Percentiles rank a stretch among this genome's conserved stretches.
These are phyloP conservation scores for Tanacetum coccineum DNA, from an alignment of 129 eudicot species.

Conservation along the genomic window DNA sequence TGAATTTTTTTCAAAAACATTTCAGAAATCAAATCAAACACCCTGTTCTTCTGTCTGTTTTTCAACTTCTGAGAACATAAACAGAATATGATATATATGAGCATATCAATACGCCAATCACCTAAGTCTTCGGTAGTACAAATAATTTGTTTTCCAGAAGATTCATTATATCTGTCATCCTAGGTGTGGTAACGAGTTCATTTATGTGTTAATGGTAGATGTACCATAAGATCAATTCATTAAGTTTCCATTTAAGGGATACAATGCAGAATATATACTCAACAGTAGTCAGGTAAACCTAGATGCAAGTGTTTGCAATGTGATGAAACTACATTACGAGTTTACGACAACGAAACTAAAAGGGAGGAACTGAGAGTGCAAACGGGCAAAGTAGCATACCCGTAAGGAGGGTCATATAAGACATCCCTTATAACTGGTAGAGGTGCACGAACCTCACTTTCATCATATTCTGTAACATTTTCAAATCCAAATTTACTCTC, in stretches of 20 bases:
- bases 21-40: too few species aligned
- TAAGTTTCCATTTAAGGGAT: not conserved
- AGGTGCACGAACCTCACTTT: slow-evolving; percentile 68
- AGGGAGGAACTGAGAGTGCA: too few species aligned
- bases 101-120: not conserved
- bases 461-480: slow-evolving; percentile 27
- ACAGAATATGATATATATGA: not conserved
- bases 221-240: not conserved
- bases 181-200: too few species aligned
- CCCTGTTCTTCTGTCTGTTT: too few species aligned
- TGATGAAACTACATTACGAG: not conserved
- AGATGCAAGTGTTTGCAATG: not conserved
- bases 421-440: slow-evolving; percentile 80
- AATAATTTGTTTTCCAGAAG: not conserved
- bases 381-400: slow-evolving; percentile 36
- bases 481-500: slow-evolving; percentile 19
- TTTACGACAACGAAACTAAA: too few species aligned
- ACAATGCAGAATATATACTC: too few species aligned
- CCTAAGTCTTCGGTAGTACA: not conserved
- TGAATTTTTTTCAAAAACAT: too few species aligned
- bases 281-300: too few species aligned
- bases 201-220: too few species aligned
- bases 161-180: not conserved
- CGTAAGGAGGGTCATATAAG: slow-evolving; percentile 55
- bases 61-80: not conserved